Percentiles rank a stretch among this genome's conserved stretches.
Conservation (phyloP, 148 eudicot genomes). For the Rhododendron simsii region DNA sequence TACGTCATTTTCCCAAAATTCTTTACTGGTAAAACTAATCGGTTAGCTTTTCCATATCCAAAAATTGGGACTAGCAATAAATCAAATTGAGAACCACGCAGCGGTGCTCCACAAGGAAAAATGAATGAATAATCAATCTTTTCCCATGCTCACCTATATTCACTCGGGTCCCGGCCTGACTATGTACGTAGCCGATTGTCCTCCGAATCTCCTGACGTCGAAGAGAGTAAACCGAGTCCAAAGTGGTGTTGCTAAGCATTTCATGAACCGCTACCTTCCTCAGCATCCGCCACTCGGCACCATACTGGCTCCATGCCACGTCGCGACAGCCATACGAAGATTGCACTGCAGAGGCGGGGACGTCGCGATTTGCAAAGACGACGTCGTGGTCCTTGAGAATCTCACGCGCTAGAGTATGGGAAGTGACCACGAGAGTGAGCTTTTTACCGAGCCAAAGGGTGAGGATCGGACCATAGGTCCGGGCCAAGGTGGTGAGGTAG, state of each 20-base stretch:
- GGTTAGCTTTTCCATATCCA: too few species aligned
- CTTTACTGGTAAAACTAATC: too few species aligned
- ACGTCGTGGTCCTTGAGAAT: not conserved
- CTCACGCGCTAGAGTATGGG: not conserved
- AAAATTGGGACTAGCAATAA: too few species aligned
- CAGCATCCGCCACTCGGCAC: not conserved
- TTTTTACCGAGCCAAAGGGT: not conserved
- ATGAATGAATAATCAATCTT: too few species aligned
- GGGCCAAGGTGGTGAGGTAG: not conserved
- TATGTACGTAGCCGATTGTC: not conserved
- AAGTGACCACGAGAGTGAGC: not conserved
- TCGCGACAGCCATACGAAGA: not conserved
- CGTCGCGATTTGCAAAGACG: not conserved
- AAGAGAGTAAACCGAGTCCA: not conserved
- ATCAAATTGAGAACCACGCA: too few species aligned
- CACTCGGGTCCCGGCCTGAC: not conserved
- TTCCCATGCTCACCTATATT: constrained; percentile 20
- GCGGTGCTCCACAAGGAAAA: too few species aligned
- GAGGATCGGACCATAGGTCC: not conserved
- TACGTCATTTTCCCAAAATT: too few species aligned
- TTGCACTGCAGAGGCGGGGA: not conserved
- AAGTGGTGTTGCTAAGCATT: not conserved
- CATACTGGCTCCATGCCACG: not conserved
- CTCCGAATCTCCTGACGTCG: not conserved
- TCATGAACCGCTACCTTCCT: not conserved